Conservation (phyloP, 768 basidiomycete species). For the Phanerodontia chrysosporium region DNA sequence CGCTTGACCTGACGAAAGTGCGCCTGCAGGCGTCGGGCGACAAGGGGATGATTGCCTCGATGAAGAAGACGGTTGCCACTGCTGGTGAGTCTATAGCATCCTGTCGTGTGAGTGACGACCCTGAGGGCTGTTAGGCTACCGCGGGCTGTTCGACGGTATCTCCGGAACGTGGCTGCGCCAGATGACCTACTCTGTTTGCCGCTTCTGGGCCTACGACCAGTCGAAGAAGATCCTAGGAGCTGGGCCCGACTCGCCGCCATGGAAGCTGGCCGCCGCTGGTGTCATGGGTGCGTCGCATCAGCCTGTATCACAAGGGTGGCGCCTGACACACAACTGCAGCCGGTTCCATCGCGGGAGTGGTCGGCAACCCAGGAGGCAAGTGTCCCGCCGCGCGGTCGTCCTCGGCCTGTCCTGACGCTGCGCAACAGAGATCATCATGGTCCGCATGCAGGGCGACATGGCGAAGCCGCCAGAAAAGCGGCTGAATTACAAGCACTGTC, state of each 20-base stretch:
- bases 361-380: constrained; percentile 86
- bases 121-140: constrained; percentile 35
- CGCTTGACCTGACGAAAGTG: constrained; percentile 88
- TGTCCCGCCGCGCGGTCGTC: neutral
- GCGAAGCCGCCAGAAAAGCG: constrained; percentile 85
- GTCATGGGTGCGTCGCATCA: constrained; percentile 68
- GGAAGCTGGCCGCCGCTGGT: constrained; percentile 78
- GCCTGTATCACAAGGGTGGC: neutral
- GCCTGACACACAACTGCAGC: constrained; percentile 37
- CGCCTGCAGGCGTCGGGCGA: constrained; percentile 89
- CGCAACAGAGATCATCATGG: constrained; percentile 27
- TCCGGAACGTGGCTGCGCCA: constrained; percentile 87
- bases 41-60: constrained; percentile 82
- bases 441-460: constrained; percentile 83
- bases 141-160: constrained; percentile 83
- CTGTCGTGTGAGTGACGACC: neutral
- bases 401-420: neutral
- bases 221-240: constrained; percentile 81
- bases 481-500: constrained; percentile 86
- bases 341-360: constrained; percentile 78
- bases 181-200: constrained; percentile 88
- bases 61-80: constrained; percentile 77
- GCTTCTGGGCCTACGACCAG: constrained; percentile 94
- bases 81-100: constrained; percentile 44
- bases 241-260: constrained; percentile 62